Evolutionary conservation across 495 filamentous ascomycete species (phyloP).

Genomic region (Penicillium odoratum): DNA sequence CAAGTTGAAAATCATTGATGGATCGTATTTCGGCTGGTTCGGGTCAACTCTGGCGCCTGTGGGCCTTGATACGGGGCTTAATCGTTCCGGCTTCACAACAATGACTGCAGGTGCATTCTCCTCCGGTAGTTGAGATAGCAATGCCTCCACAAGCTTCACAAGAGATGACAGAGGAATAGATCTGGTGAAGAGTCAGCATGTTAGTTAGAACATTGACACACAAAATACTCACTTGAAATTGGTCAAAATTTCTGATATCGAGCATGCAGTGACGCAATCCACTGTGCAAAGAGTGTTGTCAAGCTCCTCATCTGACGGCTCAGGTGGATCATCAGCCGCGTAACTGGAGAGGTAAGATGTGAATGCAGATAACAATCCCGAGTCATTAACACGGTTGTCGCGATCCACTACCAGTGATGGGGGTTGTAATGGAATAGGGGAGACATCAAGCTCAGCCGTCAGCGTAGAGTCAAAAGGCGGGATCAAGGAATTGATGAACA

Average conservation of each 20-base stretch:
- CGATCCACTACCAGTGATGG: conserved; percentile 95
- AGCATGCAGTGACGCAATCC: conserved; percentile 89
- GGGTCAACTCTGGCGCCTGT: conserved; percentile 51
- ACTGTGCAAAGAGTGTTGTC: conserved; percentile 94
- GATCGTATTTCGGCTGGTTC: conserved; percentile 71
- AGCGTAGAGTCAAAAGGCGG: conserved; percentile 78
- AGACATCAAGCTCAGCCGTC: conserved; percentile 67
- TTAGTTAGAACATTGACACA: too few relatives aligned
- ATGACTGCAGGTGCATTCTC: conserved; percentile 80
- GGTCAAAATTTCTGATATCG: conserved; percentile 75
- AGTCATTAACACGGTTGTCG: conserved; percentile 70
- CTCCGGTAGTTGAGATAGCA: conserved; percentile 84
- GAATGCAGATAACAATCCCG: conserved; percentile 87
- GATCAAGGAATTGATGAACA: conserved; percentile 94
- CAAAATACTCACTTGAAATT: conserved; percentile 71
- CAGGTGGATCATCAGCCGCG: conserved; percentile 94
- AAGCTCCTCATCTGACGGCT: conserved; percentile 94
- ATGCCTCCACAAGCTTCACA: conserved; percentile 64
- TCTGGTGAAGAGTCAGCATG: conserved; percentile 39
- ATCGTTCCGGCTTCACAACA: conserved; percentile 79
- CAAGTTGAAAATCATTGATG: conserved; percentile 80
- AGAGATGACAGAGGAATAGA: conserved; percentile 68
- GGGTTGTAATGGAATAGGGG: conserved; percentile 83
- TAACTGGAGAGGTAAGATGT: conserved; percentile 98
- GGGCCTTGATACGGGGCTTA: conserved; percentile 50